A percentile compares a stretch with the other conserved stretches of the same genome.
phyloP scores from a whole-genome alignment of 176 grass and related monocot species.

The Microstegium vimineum region DNA sequence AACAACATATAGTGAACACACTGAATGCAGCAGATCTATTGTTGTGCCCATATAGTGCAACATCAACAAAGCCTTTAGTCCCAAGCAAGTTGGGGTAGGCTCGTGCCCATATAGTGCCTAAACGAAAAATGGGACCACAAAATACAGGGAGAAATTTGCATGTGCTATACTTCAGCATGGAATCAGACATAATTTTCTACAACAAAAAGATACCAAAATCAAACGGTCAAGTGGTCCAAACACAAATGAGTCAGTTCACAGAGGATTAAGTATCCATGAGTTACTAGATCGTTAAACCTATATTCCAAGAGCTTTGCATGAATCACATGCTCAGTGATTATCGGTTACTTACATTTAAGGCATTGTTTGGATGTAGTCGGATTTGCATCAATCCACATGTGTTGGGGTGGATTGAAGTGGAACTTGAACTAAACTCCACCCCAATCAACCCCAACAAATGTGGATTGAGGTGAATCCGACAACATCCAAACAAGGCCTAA shows the following conservation, averaged over 20 bases:
- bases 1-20: constrained; percentile 26
- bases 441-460: too few relatives aligned
- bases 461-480: too few relatives aligned
- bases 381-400: too few relatives aligned
- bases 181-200: background rate
- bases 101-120: constrained; percentile 16
- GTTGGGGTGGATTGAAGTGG: too few relatives aligned
- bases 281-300: background rate
- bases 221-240: background rate
- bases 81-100: too few relatives aligned
- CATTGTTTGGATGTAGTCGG: too few relatives aligned
- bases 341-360: background rate
- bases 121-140: background rate
- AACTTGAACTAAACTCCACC: too few relatives aligned
- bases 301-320: background rate
- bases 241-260: background rate
- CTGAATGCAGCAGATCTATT: constrained; percentile 4
- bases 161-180: constrained; percentile 7
- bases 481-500: too few relatives aligned
- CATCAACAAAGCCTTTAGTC: too few relatives aligned
- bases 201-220: constrained; percentile 11
- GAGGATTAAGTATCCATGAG: background rate
- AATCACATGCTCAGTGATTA: constrained; percentile 19
- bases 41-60: too few relatives aligned
- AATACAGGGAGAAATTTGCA: background rate